A percentile compares a stretch with the other conserved stretches of the same genome.
These are phyloP conservation scores for Lichina pygmaea DNA, from an alignment of 495 filamentous ascomycete species.

Conservation along the genomic window DNA sequence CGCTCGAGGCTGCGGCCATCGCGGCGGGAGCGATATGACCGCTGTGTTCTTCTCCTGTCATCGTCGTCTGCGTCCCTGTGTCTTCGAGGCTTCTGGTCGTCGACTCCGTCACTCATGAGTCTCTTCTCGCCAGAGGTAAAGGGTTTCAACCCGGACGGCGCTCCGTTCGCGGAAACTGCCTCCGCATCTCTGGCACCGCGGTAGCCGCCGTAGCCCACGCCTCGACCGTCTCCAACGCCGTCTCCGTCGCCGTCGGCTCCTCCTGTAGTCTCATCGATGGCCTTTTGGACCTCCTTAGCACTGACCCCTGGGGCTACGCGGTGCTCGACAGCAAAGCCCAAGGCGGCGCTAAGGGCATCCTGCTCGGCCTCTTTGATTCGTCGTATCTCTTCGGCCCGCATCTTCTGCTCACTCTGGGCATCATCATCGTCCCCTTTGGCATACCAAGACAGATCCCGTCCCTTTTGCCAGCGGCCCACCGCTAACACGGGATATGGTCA, in stretches of 20 bases:
- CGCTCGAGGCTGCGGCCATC: background rate
- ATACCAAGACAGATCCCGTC: conserved; percentile 73
- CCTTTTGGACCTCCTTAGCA: conserved; percentile 4
- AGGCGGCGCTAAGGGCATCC: conserved; percentile 57
- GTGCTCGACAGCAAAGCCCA: conserved; percentile 42
- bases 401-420: conserved; percentile 29
- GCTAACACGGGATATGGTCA: conserved; percentile 12
- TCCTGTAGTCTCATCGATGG: conserved; percentile 11
- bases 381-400: conserved; percentile 54
- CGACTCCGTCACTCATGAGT: too few species aligned
- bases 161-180: background rate
- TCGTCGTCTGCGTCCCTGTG: too few species aligned
- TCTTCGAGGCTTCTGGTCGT: too few species aligned
- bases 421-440: conserved; percentile 31
- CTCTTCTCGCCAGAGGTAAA: too few species aligned
- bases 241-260: conserved; percentile 12
- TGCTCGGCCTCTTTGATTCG: conserved; percentile 78
- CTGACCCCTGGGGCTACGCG: background rate
- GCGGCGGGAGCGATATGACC: background rate
- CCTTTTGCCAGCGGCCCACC: conserved; percentile 86
- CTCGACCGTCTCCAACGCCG: background rate
- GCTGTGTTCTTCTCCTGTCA: background rate
- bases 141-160: background rate
- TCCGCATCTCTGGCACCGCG: background rate
- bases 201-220: background rate